Conservation (phyloP, 805 yeast species). For the Yamadazyma insecticola region DNA sequence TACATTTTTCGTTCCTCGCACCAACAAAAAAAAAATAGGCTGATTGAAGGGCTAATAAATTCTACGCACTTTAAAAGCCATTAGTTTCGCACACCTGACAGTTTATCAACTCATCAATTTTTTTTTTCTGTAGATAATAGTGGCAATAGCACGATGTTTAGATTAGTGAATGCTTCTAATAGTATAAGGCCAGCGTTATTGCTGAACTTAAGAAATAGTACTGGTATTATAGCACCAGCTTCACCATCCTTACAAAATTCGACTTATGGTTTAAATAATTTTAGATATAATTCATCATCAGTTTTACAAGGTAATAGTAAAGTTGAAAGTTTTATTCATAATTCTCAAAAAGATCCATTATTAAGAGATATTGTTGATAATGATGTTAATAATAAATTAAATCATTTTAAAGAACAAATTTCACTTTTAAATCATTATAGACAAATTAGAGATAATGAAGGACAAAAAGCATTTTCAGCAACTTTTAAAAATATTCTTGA, state of each 20-base stretch:
- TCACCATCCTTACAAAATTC: conserved; percentile 4
- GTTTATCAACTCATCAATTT: too few relatives aligned
- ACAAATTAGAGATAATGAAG: conserved; percentile 11
- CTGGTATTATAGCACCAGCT: conserved; percentile 9
- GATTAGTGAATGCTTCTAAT: conserved; percentile 34
- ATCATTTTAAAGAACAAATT: conserved; percentile 28
- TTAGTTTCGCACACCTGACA: too few relatives aligned
- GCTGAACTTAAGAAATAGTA: conserved; percentile 31
- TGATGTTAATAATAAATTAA: conserved; percentile 16
- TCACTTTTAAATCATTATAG: conserved; percentile 15
- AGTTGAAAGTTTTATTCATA: conserved; percentile 17
- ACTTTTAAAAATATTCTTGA: conserved; percentile 13
- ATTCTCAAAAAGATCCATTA: conserved; percentile 19
- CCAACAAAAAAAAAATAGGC: too few relatives aligned
- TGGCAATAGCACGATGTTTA: conserved; percentile 35
- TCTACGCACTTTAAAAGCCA: too few relatives aligned
- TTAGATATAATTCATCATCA: conserved; percentile 16
- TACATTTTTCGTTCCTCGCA: too few relatives aligned
- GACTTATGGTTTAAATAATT: conserved; percentile 3
- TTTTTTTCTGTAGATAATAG: too few relatives aligned
- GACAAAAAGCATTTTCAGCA: conserved; percentile 14
- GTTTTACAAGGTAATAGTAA: conserved; percentile 2
- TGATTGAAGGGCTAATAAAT: too few relatives aligned
- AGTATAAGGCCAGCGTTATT: conserved; percentile 33
- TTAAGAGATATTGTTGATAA: conserved; percentile 15